phyloP scores from a whole-genome alignment of 139 green algal genomes.

The Coelastrella sp. region DNA sequence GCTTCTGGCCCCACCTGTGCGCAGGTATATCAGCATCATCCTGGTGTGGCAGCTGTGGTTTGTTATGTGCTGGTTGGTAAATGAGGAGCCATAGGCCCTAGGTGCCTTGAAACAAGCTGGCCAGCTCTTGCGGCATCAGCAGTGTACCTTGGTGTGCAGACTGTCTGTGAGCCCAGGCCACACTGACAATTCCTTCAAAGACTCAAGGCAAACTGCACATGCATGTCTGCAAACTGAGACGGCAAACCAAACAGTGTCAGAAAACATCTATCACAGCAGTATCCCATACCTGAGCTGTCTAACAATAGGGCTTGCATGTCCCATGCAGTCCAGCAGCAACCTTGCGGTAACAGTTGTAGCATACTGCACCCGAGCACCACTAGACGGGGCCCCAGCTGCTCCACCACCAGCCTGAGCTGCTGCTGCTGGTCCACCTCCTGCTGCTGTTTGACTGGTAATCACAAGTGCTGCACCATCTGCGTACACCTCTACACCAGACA shows the following conservation, averaged over 20 bases:
- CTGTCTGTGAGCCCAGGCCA: too few species aligned
- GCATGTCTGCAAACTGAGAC: too few species aligned
- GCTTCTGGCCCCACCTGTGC: slow-evolving; percentile 80
- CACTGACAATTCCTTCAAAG: too few species aligned
- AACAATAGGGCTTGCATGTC: slow-evolving; percentile 91
- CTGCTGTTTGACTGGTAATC: slow-evolving; percentile 41
- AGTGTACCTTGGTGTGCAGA: too few species aligned
- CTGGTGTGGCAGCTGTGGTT: too few species aligned
- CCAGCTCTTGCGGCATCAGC: too few species aligned
- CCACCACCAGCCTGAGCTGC: background rate
- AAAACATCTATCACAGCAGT: too few species aligned
- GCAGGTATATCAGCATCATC: background rate
- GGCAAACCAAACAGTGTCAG: too few species aligned
- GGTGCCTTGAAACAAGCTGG: too few species aligned
- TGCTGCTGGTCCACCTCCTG: slow-evolving; percentile 5
- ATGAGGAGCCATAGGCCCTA: background rate
- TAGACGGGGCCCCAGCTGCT: background rate
- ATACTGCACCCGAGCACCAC: slow-evolving; percentile 16
- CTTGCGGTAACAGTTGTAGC: slow-evolving; percentile 30
- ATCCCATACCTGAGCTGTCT: slow-evolving; percentile 77
- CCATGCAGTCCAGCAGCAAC: slow-evolving; percentile 97
- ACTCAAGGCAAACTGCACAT: too few species aligned
- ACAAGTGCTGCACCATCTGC: slow-evolving; percentile 70
- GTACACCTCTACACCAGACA: slow-evolving; percentile 66
- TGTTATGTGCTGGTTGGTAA: background rate